phyloP scores from a whole-genome alignment of 805 yeast species.

The Candida maris region DNA sequence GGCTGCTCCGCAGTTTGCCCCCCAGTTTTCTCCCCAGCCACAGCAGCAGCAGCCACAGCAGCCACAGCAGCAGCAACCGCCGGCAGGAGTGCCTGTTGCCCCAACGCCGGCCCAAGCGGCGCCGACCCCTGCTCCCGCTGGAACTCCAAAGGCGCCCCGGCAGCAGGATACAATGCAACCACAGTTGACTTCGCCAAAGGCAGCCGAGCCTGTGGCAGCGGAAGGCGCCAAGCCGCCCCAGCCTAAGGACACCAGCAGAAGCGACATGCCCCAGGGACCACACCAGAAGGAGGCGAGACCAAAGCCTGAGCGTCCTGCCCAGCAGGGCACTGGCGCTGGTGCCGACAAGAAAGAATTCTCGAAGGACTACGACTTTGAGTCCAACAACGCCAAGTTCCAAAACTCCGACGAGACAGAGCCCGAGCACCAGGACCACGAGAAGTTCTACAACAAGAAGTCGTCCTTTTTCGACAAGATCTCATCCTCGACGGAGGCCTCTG shows the following conservation, averaged over 20 bases:
- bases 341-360: not conserved
- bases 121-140: conserved; percentile 2
- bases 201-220: not conserved
- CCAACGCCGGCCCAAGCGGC: conserved; percentile 13
- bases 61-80: conserved; percentile 9
- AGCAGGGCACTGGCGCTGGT: conserved; percentile 27
- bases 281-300: not conserved
- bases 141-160: conserved; percentile 2
- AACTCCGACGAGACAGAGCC: conserved; percentile 38
- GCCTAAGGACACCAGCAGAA: not conserved
- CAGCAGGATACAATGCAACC: conserved; percentile 4
- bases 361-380: conserved; percentile 68
- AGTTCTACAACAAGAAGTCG: conserved; percentile 69
- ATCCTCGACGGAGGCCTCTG: conserved; percentile 52
- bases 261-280: not conserved
- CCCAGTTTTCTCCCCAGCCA: conserved; percentile 11
- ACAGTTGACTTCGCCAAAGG: not conserved
- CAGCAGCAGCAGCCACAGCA: conserved; percentile 1
- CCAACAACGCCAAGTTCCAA: conserved; percentile 68
- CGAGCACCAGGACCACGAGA: conserved; percentile 27
- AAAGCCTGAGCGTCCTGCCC: conserved; percentile 2
- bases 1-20: conserved; percentile 12
- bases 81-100: conserved; percentile 5
- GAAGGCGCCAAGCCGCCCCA: not conserved
- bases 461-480: conserved; percentile 90